Conservation (phyloP, 345 rosid genomes). For the Brassica cretica region DNA sequence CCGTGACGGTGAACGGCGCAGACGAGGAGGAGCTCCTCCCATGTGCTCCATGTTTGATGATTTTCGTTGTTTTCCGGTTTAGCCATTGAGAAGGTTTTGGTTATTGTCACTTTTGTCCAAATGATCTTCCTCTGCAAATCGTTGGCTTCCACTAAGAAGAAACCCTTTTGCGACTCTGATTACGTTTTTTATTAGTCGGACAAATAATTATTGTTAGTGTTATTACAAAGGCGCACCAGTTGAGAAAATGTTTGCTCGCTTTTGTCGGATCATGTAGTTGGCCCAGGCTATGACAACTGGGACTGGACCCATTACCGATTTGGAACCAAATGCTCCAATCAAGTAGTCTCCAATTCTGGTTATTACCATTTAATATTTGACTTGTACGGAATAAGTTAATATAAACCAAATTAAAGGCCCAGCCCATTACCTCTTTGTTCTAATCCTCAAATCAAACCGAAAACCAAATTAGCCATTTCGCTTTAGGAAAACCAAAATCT, state of each 20-base stretch:
- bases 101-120: not conserved
- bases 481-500: too few relatives aligned
- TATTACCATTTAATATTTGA: not conserved
- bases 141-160: slow-evolving; percentile 1
- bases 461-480: too few relatives aligned
- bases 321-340: not conserved
- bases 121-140: not conserved
- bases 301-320: not conserved
- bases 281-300: not conserved
- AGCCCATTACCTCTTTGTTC: not conserved
- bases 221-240: not conserved
- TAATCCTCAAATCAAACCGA: too few relatives aligned
- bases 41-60: slow-evolving; percentile 58
- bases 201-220: not conserved
- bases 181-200: not conserved
- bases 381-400: not conserved
- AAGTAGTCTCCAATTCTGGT: not conserved
- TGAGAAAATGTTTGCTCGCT: not conserved
- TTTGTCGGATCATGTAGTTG: not conserved
- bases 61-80: slow-evolving; percentile 33
- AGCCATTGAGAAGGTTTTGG: slow-evolving; percentile 32
- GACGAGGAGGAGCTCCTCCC: slow-evolving; percentile 79
- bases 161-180: not conserved
- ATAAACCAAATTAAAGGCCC: not conserved
- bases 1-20: slow-evolving; percentile 70